A percentile compares a stretch with the other conserved stretches of the same genome.
Evolutionary conservation across 495 filamentous ascomycete genomes (phyloP).

Genomic region (Penicillium lividum): DNA sequence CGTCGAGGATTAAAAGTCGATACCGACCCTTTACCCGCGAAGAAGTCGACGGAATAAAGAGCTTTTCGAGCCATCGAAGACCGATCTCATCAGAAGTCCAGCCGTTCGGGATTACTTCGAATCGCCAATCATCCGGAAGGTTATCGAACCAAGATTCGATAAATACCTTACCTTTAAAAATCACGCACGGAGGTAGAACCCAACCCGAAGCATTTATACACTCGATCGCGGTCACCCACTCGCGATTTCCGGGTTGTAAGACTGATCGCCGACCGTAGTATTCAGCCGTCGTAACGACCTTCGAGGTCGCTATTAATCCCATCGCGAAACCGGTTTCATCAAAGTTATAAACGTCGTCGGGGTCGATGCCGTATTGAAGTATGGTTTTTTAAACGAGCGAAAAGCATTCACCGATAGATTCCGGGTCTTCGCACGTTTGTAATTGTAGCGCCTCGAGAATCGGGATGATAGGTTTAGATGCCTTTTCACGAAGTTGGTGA

Average conservation of each 20-base stretch:
- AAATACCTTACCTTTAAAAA: conserved; percentile 17
- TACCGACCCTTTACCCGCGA: background rate
- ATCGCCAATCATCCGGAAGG: background rate
- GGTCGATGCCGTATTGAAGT: conserved; percentile 36
- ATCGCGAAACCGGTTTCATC: conserved; percentile 47
- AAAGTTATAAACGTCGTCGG: conserved; percentile 15
- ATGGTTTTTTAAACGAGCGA: too few relatives aligned
- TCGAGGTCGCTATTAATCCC: conserved; percentile 28
- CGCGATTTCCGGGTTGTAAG: conserved; percentile 36
- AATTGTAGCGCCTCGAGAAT: too few relatives aligned
- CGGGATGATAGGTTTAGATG: too few relatives aligned
- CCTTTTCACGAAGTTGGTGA: too few relatives aligned
- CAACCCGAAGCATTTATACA: conserved; percentile 23
- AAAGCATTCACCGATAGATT: too few relatives aligned
- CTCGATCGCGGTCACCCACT: conserved; percentile 40
- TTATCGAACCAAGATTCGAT: background rate
- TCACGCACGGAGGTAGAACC: conserved; percentile 22
- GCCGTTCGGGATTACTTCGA: background rate
- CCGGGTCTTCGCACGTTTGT: too few relatives aligned
- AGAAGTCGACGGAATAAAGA: conserved; percentile 16
- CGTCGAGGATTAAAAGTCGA: conserved; percentile 8
- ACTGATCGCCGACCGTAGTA: conserved; percentile 12
- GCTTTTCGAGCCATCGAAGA: background rate
- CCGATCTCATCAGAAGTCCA: conserved; percentile 17
- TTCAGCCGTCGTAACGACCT: conserved; percentile 27